phyloP scores from a whole-genome alignment of 164 flowering plant species.

The Magnolia officinalis region DNA sequence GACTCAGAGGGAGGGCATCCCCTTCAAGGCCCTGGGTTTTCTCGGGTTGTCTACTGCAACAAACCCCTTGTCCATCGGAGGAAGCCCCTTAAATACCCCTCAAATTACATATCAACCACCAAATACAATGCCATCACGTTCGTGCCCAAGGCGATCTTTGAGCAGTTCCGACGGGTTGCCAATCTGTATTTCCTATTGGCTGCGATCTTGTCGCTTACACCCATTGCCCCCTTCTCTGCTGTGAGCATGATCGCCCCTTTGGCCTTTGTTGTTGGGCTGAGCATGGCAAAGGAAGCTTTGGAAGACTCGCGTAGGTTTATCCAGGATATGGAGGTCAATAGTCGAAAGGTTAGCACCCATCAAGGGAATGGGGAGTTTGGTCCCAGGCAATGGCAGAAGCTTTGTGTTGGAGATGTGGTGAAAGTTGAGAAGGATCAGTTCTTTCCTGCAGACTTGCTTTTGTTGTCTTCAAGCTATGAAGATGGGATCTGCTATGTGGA shows the following conservation, averaged over 20 bases:
- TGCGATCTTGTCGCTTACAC: slow-evolving; percentile 65
- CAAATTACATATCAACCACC: slow-evolving; percentile 85
- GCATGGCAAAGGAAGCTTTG: slow-evolving; percentile 91
- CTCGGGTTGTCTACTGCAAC: slow-evolving; percentile 73
- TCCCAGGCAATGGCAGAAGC: slow-evolving; percentile 51
- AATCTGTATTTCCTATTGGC: slow-evolving; percentile 88
- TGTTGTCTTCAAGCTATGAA: slow-evolving; percentile 74
- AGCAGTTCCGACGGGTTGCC: slow-evolving; percentile 96
- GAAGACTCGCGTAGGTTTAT: slow-evolving; percentile 90
- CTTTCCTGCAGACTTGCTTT: slow-evolving; percentile 80
- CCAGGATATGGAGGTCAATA: slow-evolving; percentile 55
- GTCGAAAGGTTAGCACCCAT: slow-evolving; percentile 60
- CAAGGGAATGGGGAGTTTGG: slow-evolving; percentile 49
- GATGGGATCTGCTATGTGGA: slow-evolving; percentile 87
- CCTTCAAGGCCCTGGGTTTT: slow-evolving; percentile 68
- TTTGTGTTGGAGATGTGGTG: slow-evolving; percentile 70
- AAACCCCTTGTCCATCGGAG: slow-evolving; percentile 55
- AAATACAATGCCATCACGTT: slow-evolving; percentile 77
- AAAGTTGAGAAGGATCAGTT: slow-evolving; percentile 79
- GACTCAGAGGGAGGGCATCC: slow-evolving; percentile 41
- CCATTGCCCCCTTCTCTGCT: slow-evolving; percentile 69
- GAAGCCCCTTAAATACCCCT: slow-evolving; percentile 56
- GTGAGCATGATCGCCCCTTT: slow-evolving; percentile 93
- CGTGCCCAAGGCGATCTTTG: slow-evolving; percentile 86
- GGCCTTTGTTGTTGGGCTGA: slow-evolving; percentile 89